Base-by-base conservation (phyloP, 306 rosid species). In the Clitoria ternatea region DNA sequence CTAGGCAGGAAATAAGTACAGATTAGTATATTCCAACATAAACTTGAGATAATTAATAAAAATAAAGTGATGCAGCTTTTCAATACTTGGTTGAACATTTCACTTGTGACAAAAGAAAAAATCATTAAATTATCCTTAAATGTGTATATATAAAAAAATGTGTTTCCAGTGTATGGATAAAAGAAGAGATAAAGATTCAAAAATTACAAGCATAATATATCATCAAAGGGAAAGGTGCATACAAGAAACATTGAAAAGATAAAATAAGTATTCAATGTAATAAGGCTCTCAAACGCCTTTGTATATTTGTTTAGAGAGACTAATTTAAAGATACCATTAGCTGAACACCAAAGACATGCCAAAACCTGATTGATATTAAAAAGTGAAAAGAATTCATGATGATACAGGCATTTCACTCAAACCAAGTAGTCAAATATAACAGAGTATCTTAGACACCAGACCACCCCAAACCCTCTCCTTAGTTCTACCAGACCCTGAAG, bases 11-110 rank as follows among this genome's bases (percentile, higher is more conserved):
- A 78, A 74, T 14, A 54, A 52, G 69, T 4, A 54, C 26, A 44
- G 44, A 49, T 61, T 45, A 61, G 59, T 43, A 67, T 29, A 2
- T 49, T 37, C 77, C 70, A 27, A 48, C 66, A 52, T 27, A 43
- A 71, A 66, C 7, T 39, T 22, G 29, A 32, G 22, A 45, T 12
- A 50, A 40, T 50, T 59, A 66, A 61, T 29, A 44, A 17, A 12
- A 56, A n/a, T 17, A 17, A 12, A 56, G 18, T 17, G 36, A 71
- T 30, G 12, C 30, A 77, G 64, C 49, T 49, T 40, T 77, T 17
- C 37, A 50, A 47, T 30, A 47, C 15, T 37, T 5, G 15, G 48
- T 26, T 32, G 32, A 69, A 59, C 54, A 60, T 60, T 35, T 13
- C 40, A 60, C 39, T 18, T 37, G 13, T 39, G 23, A 66, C 48